Evolutionary conservation across 352 stramenopile genomes (phyloP).

Genomic region (Phytophthora constricta): DNA sequence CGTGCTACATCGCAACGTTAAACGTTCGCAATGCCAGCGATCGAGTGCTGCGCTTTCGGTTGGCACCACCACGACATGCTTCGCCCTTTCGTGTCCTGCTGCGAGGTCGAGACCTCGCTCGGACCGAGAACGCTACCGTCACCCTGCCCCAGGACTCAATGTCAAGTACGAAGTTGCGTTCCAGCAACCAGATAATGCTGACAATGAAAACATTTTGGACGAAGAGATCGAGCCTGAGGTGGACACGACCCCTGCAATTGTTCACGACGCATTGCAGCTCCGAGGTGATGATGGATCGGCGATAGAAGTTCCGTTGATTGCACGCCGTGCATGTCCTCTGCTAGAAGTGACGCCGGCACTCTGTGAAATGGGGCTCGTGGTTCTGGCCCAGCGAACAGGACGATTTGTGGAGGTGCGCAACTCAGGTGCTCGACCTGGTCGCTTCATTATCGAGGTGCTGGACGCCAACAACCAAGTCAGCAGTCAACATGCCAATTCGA

Average conservation of each 20-base stretch:
- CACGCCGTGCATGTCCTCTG: slow-evolving; percentile 56
- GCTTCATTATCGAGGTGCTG: slow-evolving; percentile 64
- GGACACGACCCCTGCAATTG: slow-evolving; percentile 30
- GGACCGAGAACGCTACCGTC: slow-evolving; percentile 69
- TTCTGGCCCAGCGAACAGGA: slow-evolving; percentile 61
- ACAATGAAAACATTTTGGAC: slow-evolving; percentile 12
- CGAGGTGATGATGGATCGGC: slow-evolving; percentile 62
- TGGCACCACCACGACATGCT: slow-evolving; percentile 53
- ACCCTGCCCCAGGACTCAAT: slow-evolving; percentile 68
- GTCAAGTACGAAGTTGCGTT: slow-evolving; percentile 76
- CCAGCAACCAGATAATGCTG: slow-evolving; percentile 14
- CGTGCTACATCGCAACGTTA: slow-evolving; percentile 71
- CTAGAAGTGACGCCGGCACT: slow-evolving; percentile 60
- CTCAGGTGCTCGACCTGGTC: slow-evolving; percentile 40
- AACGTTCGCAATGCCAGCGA: slow-evolving; percentile 75
- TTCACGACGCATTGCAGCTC: slow-evolving; percentile 71
- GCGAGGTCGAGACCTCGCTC: slow-evolving; percentile 64
- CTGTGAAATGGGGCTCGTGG: slow-evolving; percentile 73
- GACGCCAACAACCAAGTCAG: slow-evolving; percentile 10
- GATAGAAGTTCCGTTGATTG: slow-evolving; percentile 70
- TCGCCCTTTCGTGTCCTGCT: slow-evolving; percentile 68
- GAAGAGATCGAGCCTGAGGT: slow-evolving; percentile 9
- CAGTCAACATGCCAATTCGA: background rate
- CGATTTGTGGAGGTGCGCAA: slow-evolving; percentile 67
- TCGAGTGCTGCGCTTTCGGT: slow-evolving; percentile 63